These are phyloP conservation scores for Arthrobotrys iridis DNA, from an alignment of 2,329 filamentous ascomycete genomes.

Conservation along the genomic window DNA sequence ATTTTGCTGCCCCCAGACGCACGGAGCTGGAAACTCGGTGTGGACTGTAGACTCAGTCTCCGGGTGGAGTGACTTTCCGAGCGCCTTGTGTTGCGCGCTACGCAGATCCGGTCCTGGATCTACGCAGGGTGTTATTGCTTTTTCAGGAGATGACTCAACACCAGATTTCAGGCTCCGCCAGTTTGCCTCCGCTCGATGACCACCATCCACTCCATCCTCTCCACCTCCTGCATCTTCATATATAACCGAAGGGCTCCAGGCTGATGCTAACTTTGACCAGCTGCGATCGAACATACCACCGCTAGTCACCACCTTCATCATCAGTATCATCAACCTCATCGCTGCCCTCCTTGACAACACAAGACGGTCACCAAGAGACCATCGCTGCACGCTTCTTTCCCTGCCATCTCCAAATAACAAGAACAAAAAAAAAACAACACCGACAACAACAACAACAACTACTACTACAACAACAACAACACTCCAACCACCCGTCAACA, in stretches of 20 bases:
- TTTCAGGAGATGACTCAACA: conserved; percentile 4
- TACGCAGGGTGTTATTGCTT: neutral
- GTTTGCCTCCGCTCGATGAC: conserved; percentile 35
- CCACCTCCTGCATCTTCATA: neutral
- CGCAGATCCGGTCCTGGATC: neutral
- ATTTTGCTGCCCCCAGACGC: too few species aligned
- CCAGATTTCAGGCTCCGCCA: conserved; percentile 26
- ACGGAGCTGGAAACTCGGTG: neutral
- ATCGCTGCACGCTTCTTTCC: too few species aligned
- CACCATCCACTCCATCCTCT: conserved; percentile 9
- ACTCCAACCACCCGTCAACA: too few species aligned
- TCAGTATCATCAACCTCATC: neutral
- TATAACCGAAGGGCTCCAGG: conserved; percentile 21
- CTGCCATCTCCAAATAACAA: neutral
- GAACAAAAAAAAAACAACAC: neutral
- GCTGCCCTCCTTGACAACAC: neutral
- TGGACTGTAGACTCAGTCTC: neutral
- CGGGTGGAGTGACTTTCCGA: neutral
- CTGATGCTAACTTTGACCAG: conserved; percentile 2
- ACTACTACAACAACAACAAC: neutral
- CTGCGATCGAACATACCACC: neutral
- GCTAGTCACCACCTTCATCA: neutral
- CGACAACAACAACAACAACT: neutral
- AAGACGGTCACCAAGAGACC: too few species aligned
- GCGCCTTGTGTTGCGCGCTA: neutral